Evolutionary conservation across 345 rosid species (phyloP).

Genomic region (Sapria himalayana): DNA sequence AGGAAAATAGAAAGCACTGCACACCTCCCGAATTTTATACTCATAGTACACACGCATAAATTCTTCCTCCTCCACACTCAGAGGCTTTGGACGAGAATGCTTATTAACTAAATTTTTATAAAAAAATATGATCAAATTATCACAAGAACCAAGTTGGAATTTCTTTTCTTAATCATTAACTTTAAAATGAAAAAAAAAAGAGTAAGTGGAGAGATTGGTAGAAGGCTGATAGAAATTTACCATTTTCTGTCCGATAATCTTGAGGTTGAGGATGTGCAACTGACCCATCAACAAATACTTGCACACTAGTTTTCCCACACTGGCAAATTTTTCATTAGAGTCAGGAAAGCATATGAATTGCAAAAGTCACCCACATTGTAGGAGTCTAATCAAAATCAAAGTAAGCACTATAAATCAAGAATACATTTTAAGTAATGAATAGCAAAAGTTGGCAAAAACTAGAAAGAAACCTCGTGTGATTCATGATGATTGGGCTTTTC

Average conservation of each 20-base stretch:
- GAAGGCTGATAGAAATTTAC: constrained; percentile 13
- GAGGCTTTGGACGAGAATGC: constrained; percentile 60
- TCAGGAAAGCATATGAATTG: too few relatives aligned
- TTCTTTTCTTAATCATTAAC: not conserved
- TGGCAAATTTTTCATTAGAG: too few relatives aligned
- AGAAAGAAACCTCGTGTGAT: too few relatives aligned
- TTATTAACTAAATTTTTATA: constrained; percentile 68
- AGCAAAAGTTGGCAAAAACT: too few relatives aligned
- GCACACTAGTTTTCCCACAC: constrained; percentile 73
- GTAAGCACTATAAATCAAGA: too few relatives aligned
- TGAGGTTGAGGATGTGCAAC: constrained; percentile 49
- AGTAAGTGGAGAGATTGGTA: not conserved
- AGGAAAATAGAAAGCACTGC: constrained; percentile 87
- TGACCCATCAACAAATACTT: constrained; percentile 77
- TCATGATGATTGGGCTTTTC: too few relatives aligned
- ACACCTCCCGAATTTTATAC: constrained; percentile 82
- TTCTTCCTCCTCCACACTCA: constrained; percentile 70
- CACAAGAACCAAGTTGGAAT: constrained; percentile 1
- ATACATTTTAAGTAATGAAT: too few relatives aligned
- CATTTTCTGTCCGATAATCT: constrained; percentile 22
- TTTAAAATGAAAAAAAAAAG: not conserved
- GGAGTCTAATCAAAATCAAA: too few relatives aligned
- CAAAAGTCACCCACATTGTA: too few relatives aligned
- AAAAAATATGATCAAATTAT: constrained; percentile 4
- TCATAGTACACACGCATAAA: constrained; percentile 81